Evolutionary conservation across 805 yeast genomes (phyloP).

Genomic region (Wickerhamiella occidentalis): DNA sequence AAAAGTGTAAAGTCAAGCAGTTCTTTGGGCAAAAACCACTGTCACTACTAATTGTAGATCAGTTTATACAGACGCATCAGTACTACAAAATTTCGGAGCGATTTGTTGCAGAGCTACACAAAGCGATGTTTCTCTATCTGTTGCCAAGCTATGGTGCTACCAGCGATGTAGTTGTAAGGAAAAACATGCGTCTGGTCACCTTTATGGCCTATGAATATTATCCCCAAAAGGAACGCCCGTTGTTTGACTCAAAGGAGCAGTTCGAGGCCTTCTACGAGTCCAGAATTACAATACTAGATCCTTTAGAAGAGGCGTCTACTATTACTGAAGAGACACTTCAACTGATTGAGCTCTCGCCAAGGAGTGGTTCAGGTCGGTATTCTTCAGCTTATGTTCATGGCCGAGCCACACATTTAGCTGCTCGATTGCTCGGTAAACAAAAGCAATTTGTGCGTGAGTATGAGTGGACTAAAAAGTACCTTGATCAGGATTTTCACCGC

Average conservation of each 20-base stretch:
- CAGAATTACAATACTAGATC: conserved; percentile 12
- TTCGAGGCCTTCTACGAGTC: conserved; percentile 20
- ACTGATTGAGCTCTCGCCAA: background rate
- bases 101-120: conserved; percentile 9
- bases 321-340: background rate
- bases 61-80: background rate
- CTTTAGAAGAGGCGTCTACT: conserved; percentile 17
- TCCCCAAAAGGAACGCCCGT: conserved; percentile 18
- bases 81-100: background rate
- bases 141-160: conserved; percentile 20
- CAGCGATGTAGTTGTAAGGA: conserved; percentile 16
- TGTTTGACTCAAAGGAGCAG: conserved; percentile 15
- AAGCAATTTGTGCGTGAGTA: conserved; percentile 19
- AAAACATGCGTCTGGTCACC: conserved; percentile 21
- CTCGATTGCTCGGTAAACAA: conserved; percentile 19
- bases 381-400: conserved; percentile 21
- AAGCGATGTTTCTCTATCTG: conserved; percentile 17
- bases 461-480: conserved; percentile 18
- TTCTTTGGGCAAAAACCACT: conserved; percentile 5
- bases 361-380: conserved; percentile 10
- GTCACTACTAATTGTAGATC: background rate
- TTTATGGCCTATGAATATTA: conserved; percentile 18
- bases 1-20: background rate
- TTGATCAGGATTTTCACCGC: conserved; percentile 16
- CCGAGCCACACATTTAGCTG: conserved; percentile 17